These are phyloP conservation scores for Cyberlindnera galapagoensis DNA, from an alignment of 805 yeast species.

Conservation along the genomic window DNA sequence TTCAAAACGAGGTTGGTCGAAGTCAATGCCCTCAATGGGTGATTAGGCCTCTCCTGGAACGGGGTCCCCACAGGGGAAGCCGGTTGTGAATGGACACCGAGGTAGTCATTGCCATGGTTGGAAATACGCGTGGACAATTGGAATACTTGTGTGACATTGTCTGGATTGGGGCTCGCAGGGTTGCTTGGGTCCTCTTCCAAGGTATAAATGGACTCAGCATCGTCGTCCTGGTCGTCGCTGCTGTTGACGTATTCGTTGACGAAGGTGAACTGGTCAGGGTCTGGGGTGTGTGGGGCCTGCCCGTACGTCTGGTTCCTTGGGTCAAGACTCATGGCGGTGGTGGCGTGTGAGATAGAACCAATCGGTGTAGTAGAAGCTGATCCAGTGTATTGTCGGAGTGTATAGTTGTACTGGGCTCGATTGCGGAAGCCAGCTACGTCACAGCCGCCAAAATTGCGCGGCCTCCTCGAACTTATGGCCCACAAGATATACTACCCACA, in stretches of 20 bases:
- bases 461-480: no score
- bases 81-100: no score
- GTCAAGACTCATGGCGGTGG: conserved; percentile 23
- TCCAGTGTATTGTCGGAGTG: no score
- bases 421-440: no score
- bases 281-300: conserved; percentile 13
- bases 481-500: no score
- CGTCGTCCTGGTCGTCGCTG: conserved; percentile 5
- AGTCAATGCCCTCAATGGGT: conserved; percentile 23
- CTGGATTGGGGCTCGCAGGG: not conserved
- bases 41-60: conserved; percentile 19
- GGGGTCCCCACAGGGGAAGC: conserved; percentile 21
- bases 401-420: no score
- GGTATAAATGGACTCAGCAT: conserved; percentile 14
- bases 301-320: conserved; percentile 15
- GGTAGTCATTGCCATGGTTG: conserved; percentile 17
- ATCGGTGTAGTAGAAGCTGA: no score
- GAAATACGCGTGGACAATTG: conserved; percentile 22
- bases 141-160: conserved; percentile 8
- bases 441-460: no score
- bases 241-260: conserved; percentile 3
- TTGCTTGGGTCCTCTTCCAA: conserved; percentile 13
- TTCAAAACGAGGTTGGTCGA: conserved; percentile 19
- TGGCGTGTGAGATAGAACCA: no score
- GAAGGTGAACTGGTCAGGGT: conserved; percentile 15